Base-by-base conservation (phyloP, 108 stramenopile genomes). In the Heterococcus sp. region DNA sequence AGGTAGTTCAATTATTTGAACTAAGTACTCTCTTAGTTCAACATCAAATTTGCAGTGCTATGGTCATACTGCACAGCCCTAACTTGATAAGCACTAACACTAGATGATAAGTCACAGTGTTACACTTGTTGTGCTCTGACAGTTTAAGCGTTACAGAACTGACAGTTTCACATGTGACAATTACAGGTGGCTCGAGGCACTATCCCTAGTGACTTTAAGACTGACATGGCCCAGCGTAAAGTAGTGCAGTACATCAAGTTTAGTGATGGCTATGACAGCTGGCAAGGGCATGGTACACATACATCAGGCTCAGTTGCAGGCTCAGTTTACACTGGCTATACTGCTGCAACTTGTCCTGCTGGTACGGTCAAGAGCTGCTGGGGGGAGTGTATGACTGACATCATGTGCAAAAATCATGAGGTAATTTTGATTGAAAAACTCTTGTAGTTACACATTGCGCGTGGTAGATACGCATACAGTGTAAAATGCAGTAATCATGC, bases 211-310 rank as follows among this genome's bases (percentile, higher is more conserved):
- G 14, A 74, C 21, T 2, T 37, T 35, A n/a, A n/a, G n/a, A 74
- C 68, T 32, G 81, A 87, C 68, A 37, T 82, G 58, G 31, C 35
- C 11, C 38, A 76, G 80, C 79, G 86, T 2, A 87, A 87, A 80
- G 86, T 87, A 4, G 81, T 87, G 63, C 86, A 87, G 73, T 87
- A 69, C 1, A 2, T 65, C 14, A 58, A 14, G 31, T 35, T 2
- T 63, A 8, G 35, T 37, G n/a, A n/a, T 11, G 71, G 74, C 1
- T 32, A 28, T 40, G 76, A 76, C 39, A 32, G 36, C 1, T 27
- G 30, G 5, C 39, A 29, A 8, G 86, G 86, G 1, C 86, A 86
- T 74, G 86, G 86, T 3, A 71, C 84, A 27, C 84, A 85, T 37
- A 78, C 75, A 3, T 26, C 72, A 21, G 80, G 80, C 33, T 82